Percentiles rank a stretch among this genome's conserved stretches.
phyloP scores from a whole-genome alignment of 768 basidiomycete species.

The Fomitopsis pulvina region DNA sequence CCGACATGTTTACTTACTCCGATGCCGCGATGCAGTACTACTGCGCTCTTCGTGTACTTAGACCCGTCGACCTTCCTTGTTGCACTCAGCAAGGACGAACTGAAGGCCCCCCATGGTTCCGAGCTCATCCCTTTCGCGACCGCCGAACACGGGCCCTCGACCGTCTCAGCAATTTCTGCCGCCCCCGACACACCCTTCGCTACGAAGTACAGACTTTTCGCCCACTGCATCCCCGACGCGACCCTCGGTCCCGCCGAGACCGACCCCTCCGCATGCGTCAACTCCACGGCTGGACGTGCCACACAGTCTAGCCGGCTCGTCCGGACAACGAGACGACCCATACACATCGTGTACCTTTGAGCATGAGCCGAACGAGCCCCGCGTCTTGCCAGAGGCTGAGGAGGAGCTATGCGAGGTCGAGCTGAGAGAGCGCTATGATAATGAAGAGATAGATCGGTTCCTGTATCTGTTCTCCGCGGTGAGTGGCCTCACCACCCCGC shows the following conservation, averaged over 20 bases:
- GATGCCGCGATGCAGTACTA: too few relatives aligned
- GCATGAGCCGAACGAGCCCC: neutral
- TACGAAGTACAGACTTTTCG: neutral
- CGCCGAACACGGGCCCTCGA: neutral
- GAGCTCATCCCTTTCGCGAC: too few relatives aligned
- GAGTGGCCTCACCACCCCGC: constrained; percentile 16
- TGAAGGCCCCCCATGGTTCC: too few relatives aligned
- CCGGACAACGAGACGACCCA: too few relatives aligned
- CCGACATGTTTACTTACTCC: too few relatives aligned
- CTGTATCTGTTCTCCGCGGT: constrained; percentile 56
- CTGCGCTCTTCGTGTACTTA: too few relatives aligned
- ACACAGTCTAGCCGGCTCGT: neutral
- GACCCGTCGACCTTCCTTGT: too few relatives aligned
- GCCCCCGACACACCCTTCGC: constrained; percentile 1
- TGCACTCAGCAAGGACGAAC: too few relatives aligned
- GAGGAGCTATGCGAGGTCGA: constrained; percentile 42
- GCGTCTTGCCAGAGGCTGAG: constrained; percentile 7
- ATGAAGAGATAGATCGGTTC: constrained; percentile 58
- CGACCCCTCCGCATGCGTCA: neutral
- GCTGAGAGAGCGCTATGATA: constrained; percentile 52
- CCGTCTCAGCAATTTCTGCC: neutral
- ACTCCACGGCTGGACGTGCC: neutral
- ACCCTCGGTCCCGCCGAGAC: neutral
- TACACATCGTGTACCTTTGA: constrained; percentile 1
- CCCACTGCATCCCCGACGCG: neutral